These are phyloP conservation scores for Actinomortierella wolfii DNA, from an alignment of 371 early-diverging fungal species.

Conservation along the genomic window DNA sequence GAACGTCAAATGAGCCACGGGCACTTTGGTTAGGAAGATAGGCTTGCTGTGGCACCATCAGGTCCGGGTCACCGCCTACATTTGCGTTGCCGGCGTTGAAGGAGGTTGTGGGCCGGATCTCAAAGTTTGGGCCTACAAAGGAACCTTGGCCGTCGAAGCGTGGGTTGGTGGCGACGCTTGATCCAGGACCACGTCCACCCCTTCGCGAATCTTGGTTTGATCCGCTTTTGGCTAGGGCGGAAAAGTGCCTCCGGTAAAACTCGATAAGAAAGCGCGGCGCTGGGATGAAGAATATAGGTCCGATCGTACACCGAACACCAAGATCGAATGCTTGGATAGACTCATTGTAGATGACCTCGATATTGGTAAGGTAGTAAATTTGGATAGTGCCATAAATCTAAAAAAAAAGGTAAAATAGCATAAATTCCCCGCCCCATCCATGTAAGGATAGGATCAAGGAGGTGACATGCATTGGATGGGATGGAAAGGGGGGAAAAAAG, in stretches of 20 bases:
- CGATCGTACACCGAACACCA: constrained; percentile 26
- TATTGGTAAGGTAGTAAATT: constrained; percentile 4
- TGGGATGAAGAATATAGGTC: constrained; percentile 32
- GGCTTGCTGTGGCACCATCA: too few species aligned
- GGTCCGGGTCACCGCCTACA: too few species aligned
- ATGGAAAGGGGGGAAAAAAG: neutral
- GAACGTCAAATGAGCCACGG: too few species aligned
- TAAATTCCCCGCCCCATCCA: too few species aligned
- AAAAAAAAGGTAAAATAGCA: neutral
- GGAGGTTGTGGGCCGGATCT: too few species aligned
- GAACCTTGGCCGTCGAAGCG: too few species aligned
- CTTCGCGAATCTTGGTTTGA: neutral
- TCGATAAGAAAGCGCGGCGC: constrained; percentile 21
- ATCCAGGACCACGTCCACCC: too few species aligned
- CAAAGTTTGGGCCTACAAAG: too few species aligned
- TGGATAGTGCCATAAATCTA: constrained; percentile 18
- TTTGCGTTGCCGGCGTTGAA: too few species aligned
- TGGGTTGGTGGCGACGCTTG: too few species aligned
- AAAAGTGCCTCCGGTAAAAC: constrained; percentile 28
- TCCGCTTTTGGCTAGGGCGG: neutral
- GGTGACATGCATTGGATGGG: neutral
- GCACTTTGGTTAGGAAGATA: too few species aligned
- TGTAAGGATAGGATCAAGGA: too few species aligned
- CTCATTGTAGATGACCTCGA: constrained; percentile 8
- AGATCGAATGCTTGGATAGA: constrained; percentile 30